Percentiles rank a stretch among this genome's conserved stretches.
phyloP scores from a whole-genome alignment of 1,139 yeast genomes.

The Debaryomyces psychrophilus region DNA sequence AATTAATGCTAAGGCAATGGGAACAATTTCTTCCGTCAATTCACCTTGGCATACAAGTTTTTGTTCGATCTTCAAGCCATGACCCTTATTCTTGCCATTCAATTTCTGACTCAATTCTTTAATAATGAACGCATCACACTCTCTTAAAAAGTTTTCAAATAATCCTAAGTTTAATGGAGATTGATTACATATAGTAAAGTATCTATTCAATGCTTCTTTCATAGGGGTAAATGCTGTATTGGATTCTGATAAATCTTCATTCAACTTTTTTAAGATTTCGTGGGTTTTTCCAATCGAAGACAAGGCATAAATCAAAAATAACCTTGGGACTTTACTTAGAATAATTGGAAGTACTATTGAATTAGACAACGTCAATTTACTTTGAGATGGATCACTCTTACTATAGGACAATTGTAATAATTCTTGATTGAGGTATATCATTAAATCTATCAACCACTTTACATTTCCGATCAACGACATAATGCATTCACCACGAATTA shows the following conservation, averaged over 20 bases:
- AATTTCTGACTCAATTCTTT: slow-evolving; percentile 31
- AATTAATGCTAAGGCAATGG: slow-evolving; percentile 33
- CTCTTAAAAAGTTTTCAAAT: slow-evolving; percentile 66
- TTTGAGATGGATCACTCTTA: slow-evolving; percentile 23
- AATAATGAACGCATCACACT: slow-evolving; percentile 42
- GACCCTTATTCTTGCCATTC: slow-evolving; percentile 33
- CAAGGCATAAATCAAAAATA: slow-evolving; percentile 68
- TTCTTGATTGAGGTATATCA: slow-evolving; percentile 70
- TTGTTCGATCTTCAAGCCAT: slow-evolving; percentile 58
- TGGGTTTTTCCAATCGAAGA: slow-evolving; percentile 72
- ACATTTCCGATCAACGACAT: slow-evolving; percentile 68
- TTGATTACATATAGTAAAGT: slow-evolving; percentile 54
- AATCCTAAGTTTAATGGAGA: slow-evolving; percentile 60
- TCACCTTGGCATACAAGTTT: slow-evolving; percentile 65
- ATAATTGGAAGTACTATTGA: slow-evolving; percentile 55
- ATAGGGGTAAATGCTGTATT: slow-evolving; percentile 53
- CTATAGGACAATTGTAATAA: slow-evolving; percentile 44
- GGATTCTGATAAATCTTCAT: slow-evolving; percentile 45
- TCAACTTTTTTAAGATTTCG: slow-evolving; percentile 53
- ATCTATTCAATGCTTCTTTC: slow-evolving; percentile 55
- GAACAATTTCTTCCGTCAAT: slow-evolving; percentile 49
- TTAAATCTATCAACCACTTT: slow-evolving; percentile 78
- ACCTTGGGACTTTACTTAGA: slow-evolving; percentile 70
- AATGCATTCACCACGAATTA: slow-evolving; percentile 58
- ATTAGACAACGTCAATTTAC: slow-evolving; percentile 31